Percentiles rank a stretch among this genome's conserved stretches.
These are phyloP conservation scores for Mentha longifolia DNA, from an alignment of 257 asterid species.

Conservation along the genomic window DNA sequence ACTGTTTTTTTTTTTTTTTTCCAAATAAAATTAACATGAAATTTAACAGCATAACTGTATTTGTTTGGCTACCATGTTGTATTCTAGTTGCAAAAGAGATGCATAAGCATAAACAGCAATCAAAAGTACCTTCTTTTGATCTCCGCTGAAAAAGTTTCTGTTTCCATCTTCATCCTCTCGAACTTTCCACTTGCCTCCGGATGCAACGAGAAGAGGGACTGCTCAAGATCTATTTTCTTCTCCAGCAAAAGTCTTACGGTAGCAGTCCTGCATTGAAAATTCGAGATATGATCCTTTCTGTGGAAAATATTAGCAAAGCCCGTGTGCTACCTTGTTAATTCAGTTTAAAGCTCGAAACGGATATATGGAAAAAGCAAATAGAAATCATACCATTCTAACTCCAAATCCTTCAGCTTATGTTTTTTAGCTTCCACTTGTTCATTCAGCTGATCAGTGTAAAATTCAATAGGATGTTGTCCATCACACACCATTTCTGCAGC, in stretches of 20 bases:
- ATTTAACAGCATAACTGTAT: not conserved
- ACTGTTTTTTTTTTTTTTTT: not conserved
- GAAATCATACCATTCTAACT: conserved; percentile 55
- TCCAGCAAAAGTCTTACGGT: conserved; percentile 50
- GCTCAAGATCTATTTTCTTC: conserved; percentile 50
- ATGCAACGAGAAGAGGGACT: conserved; percentile 38
- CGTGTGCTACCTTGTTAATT: not conserved
- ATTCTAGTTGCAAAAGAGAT: conserved; percentile 24
- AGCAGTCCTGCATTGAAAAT: conserved; percentile 55
- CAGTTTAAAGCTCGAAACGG: conserved; percentile 7
- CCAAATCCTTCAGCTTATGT: conserved; percentile 49
- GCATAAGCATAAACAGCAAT: conserved; percentile 27
- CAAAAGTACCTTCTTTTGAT: conserved; percentile 54
- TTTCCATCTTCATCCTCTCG: conserved; percentile 46
- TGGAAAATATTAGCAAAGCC: conserved; percentile 7
- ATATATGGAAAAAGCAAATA: conserved; percentile 3
- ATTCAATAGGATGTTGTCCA: conserved; percentile 42
- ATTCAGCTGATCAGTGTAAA: conserved; percentile 51
- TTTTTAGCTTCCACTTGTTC: conserved; percentile 54
- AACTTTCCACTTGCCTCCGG: conserved; percentile 59
- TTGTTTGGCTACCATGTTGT: conserved; percentile 14
- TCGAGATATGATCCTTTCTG: conserved; percentile 29
- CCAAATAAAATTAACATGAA: too few species aligned
- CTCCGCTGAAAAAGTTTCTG: conserved; percentile 47
- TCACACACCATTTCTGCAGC: conserved; percentile 49